Percentiles rank a stretch among this genome's conserved stretches.
phyloP scores from a whole-genome alignment of 2,329 filamentous ascomycete genomes.

The Fusarium praegraminearum region DNA sequence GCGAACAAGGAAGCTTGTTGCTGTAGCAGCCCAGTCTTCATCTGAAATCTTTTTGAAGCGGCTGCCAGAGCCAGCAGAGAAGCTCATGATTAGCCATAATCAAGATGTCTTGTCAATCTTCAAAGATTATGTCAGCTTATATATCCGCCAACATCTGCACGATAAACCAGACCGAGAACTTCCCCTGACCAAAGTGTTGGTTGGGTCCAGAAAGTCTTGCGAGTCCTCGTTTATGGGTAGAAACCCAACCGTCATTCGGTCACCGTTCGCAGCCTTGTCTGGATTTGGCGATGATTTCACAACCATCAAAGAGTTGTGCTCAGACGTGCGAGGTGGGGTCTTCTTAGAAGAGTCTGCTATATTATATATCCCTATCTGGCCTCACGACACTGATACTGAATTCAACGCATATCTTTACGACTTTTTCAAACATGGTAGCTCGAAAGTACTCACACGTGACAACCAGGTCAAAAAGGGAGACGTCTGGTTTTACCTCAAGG shows the following conservation, averaged over 20 bases:
- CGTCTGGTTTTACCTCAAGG: slow-evolving; percentile 78
- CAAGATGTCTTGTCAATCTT: slow-evolving; percentile 74
- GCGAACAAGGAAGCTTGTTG: slow-evolving; percentile 59
- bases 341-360: slow-evolving; percentile 81
- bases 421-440: slow-evolving; percentile 80
- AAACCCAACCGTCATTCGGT: slow-evolving; percentile 64
- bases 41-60: slow-evolving; percentile 74
- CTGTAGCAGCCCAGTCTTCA: slow-evolving; percentile 66
- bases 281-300: slow-evolving; percentile 73
- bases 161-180: slow-evolving; percentile 64
- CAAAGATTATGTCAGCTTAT: slow-evolving; percentile 75
- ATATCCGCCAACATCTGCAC: slow-evolving; percentile 71
- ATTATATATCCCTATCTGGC: slow-evolving; percentile 73
- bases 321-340: slow-evolving; percentile 72
- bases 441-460: slow-evolving; percentile 68
- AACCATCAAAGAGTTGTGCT: slow-evolving; percentile 75
- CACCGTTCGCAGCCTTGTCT: slow-evolving; percentile 78
- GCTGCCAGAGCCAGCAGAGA: slow-evolving; percentile 68
- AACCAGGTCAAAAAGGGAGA: slow-evolving; percentile 76
- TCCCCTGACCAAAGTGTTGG: slow-evolving; percentile 67
- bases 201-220: slow-evolving; percentile 51
- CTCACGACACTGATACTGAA: slow-evolving; percentile 61
- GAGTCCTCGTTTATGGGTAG: not conserved
- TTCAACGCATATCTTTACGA: slow-evolving; percentile 79
- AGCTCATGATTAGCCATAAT: slow-evolving; percentile 72